Evolutionary conservation across 257 asterid species (phyloP), one percentile per base, ranked within the genome.

Genomic region (Orobanche coerulescens): DNA sequence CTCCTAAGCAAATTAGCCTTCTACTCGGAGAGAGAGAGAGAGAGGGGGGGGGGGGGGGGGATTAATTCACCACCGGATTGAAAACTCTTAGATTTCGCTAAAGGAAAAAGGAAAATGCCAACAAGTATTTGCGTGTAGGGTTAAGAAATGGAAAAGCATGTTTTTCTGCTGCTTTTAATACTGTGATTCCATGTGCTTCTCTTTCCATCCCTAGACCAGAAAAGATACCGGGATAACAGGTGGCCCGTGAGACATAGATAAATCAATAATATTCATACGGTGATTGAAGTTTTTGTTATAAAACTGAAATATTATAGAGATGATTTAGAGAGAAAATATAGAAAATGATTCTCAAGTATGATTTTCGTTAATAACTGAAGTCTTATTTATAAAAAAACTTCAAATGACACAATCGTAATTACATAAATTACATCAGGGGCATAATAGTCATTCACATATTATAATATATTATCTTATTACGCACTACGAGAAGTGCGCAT

Each of bases 121-220:
- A 44, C 43, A 6, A 4, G 50, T 58, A 8, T 62, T 14, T 52
- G 33, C 42, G 71, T 64, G 62, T 57, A 70, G 73, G 69, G 55
- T 37, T 43, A 43, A 58, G 54, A 31, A 40, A 72, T 54, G 81
- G 66, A n/a, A 61, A 44, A 51, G 52, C 76, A 71, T 75, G 68
- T 67, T 58, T 59, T 49, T 66, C 49, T 69, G 67, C 65, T 59
- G 62, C 67, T 47, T 33, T 68, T 58, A 8, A 39, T 65, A 19
- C n/a, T 52, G 9, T 28, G 2, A 36, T 13, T 63, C 67, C 77
- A 62, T 57, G 70, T 66, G 65, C 72, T 11, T 42, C 42, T 50
- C 40, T 71, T 18, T 13, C 33, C 74, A 71, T 43, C 71, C 53
- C 72, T 67, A 11, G 43, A 44, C 16, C 23, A 18, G 12, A 15